Percentiles rank a stretch among this genome's conserved stretches.
These are phyloP conservation scores for Phytophthora nicotianae DNA, from an alignment of 352 stramenopile species.

Conservation along the genomic window DNA sequence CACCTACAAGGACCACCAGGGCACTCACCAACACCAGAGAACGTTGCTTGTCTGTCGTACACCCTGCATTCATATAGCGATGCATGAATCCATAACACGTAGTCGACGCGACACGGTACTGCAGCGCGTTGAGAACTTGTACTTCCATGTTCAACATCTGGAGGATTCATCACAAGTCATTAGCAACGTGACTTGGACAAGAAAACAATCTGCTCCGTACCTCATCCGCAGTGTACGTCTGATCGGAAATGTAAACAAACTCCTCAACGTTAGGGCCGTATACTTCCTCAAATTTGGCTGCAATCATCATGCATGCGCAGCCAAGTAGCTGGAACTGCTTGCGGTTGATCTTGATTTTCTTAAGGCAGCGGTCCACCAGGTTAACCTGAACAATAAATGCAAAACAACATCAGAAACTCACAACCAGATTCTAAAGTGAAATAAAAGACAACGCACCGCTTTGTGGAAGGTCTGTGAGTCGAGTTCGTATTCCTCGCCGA, in stretches of 20 bases:
- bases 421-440: neutral
- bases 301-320: conserved; percentile 95
- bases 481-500: conserved; percentile 86
- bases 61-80: conserved; percentile 66
- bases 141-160: conserved; percentile 87
- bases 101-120: conserved; percentile 80
- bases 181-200: neutral
- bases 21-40: conserved; percentile 63
- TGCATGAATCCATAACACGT: conserved; percentile 78
- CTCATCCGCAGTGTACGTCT: conserved; percentile 92
- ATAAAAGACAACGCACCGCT: conserved; percentile 41
- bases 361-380: conserved; percentile 83
- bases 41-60: conserved; percentile 56
- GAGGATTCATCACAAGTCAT: conserved; percentile 7
- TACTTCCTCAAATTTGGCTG: conserved; percentile 98
- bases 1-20: neutral
- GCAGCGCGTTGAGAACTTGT: conserved; percentile 73
- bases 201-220: conserved; percentile 26
- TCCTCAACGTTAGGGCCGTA: conserved; percentile 94
- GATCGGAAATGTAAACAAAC: conserved; percentile 98
- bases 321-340: conserved; percentile 96
- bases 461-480: conserved; percentile 86
- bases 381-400: conserved; percentile 51
- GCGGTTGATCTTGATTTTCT: conserved; percentile 85
- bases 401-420: conserved; percentile 1